Conservation (phyloP, 768 basidiomycete species). For the Rhodotorula taiwanensis region DNA sequence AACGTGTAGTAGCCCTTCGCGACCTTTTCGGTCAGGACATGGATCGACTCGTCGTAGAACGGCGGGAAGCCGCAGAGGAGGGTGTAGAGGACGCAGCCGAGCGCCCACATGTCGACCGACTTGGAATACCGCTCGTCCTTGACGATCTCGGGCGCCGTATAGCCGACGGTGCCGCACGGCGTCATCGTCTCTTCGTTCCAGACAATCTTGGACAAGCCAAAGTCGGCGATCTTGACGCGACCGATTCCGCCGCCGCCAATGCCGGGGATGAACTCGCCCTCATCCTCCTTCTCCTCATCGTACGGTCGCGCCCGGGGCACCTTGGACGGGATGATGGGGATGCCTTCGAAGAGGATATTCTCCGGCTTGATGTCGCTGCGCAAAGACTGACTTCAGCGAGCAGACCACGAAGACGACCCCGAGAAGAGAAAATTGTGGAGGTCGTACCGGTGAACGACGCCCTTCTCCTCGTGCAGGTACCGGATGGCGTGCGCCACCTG, state of each 20-base stretch:
- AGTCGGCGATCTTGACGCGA: conserved; percentile 96
- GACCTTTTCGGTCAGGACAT: conserved; percentile 95
- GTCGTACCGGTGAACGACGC: conserved; percentile 80
- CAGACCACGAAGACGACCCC: not conserved
- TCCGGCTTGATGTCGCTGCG: conserved; percentile 91
- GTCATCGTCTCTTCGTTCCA: conserved; percentile 99
- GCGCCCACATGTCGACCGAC: conserved; percentile 99
- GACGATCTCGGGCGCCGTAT: conserved; percentile 98
- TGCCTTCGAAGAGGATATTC: conserved; percentile 86
- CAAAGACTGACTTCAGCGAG: not conserved
- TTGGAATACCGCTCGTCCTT: conserved; percentile 96
- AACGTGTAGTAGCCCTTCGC: conserved; percentile 96
- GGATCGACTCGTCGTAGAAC: conserved; percentile 98
- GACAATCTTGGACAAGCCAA: conserved; percentile 91
- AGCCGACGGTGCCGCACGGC: conserved; percentile 98
- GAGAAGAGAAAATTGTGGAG: not conserved
- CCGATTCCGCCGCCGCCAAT: conserved; percentile 96
- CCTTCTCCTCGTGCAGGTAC: conserved; percentile 93
- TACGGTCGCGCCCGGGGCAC: conserved; percentile 70
- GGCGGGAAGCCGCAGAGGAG: conserved; percentile 85
- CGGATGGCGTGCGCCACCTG: conserved; percentile 76
- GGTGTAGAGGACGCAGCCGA: conserved; percentile 98
- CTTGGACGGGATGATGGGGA: conserved; percentile 83
- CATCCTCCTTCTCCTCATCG: conserved; percentile 97
- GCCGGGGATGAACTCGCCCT: conserved; percentile 87